Evolutionary conservation across 2,329 filamentous ascomycete species (phyloP), one percentile per base, ranked within the genome.

Genomic region (Neocucurbitaria cava): DNA sequence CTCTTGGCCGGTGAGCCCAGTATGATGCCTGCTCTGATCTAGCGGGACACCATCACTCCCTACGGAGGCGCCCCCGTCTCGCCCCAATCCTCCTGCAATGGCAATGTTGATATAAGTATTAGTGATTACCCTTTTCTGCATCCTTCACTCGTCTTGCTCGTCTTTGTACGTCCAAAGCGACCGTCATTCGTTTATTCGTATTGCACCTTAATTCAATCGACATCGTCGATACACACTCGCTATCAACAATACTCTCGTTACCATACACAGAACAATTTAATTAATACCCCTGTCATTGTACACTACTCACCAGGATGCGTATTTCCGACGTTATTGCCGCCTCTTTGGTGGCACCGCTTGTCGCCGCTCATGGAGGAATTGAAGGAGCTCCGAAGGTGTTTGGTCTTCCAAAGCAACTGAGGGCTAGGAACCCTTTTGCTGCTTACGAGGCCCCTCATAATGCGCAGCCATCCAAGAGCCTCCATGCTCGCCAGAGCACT

Each of bases 351-450:
- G 70, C 63, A 15, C 67, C 70, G 4, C 58, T 72, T 10, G 71
- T 71, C 28, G 69, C 65, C 23, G 72, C 72, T 40, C 71, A 75
- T 58, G 56, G 57, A 42, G 66, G 64, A 17, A 49, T 65, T 28
- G 62, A 62, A 17, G 68, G 66, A 45, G 58, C 64, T 11, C 72
- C 71, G 15, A 75, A 69, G 61, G 59, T 75, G 30, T 70, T 71
- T 40, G 72, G 72, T 48, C 45, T 72, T 35, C 69, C 66, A 13
- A 67, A 56, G 46, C 59, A 69, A 21, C 41, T 72, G 56, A 74
- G 66, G 61, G 62, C 59, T 38, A 66, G 71, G 55, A 65, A 68
- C n/a, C 68, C 68, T 33, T 56, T 65, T n/a, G 55, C 61, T 42
- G 57, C 49, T 9, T 51, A 58, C 31, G 59, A 62, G 26, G 59